A percentile compares a stretch with the other conserved stretches of the same genome.
These are phyloP conservation scores for Scedosporium minutisporum DNA, from an alignment of 2,329 filamentous ascomycete genomes.

Conservation along the genomic window DNA sequence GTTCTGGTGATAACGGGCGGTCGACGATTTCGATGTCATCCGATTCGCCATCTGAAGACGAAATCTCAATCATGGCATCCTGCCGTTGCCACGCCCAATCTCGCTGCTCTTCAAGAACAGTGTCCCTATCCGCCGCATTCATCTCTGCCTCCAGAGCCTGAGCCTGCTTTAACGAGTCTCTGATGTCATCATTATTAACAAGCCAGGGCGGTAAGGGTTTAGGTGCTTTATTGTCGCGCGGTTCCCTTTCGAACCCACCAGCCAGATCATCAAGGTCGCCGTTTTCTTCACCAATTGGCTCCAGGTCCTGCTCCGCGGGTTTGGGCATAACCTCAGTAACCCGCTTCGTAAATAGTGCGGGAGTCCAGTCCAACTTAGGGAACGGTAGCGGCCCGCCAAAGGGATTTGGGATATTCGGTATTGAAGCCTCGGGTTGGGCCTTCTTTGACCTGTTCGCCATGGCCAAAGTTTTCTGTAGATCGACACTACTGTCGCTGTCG, in stretches of 20 bases:
- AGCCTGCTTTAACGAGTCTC: slow-evolving; percentile 51
- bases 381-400: slow-evolving; percentile 83
- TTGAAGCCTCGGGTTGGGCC: neutral
- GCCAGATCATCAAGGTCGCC: slow-evolving; percentile 34
- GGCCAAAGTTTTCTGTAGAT: slow-evolving; percentile 66
- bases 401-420: slow-evolving; percentile 29
- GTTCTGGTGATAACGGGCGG: neutral
- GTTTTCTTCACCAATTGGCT: slow-evolving; percentile 14
- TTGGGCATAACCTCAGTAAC: slow-evolving; percentile 8
- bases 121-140: slow-evolving; percentile 52
- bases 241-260: slow-evolving; percentile 56
- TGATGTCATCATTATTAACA: slow-evolving; percentile 53
- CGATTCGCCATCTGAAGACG: slow-evolving; percentile 49
- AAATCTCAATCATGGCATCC: slow-evolving; percentile 49
- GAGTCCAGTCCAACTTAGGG: slow-evolving; percentile 68
- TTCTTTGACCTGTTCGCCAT: slow-evolving; percentile 28
- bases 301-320: neutral
- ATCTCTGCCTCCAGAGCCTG: slow-evolving; percentile 46
- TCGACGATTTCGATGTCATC: slow-evolving; percentile 51
- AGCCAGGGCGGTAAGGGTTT: slow-evolving; percentile 72
- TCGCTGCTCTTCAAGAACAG: slow-evolving; percentile 45
- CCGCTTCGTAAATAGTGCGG: slow-evolving; percentile 44
- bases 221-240: slow-evolving; percentile 30
- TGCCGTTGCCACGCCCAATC: slow-evolving; percentile 31
- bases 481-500: slow-evolving; percentile 68